These are phyloP conservation scores for Trypanosoma rangeli DNA, from an alignment of 208 protist genomes.

Conservation along the genomic window DNA sequence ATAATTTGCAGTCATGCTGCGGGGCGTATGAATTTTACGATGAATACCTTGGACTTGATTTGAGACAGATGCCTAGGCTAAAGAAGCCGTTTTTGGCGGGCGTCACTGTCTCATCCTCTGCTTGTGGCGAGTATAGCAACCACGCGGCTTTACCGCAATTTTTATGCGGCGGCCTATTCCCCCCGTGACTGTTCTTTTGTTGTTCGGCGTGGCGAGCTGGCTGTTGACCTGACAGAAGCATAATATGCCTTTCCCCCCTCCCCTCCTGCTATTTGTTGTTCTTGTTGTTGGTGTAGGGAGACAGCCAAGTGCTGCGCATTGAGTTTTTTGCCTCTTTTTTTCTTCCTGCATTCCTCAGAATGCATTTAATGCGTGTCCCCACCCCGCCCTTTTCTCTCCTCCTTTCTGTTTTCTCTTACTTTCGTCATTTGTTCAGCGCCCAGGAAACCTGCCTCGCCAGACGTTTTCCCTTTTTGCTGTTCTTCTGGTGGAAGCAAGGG, in stretches of 20 bases:
- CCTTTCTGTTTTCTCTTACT: slow-evolving; percentile 8
- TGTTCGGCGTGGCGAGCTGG: slow-evolving; percentile 5
- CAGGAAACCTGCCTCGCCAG: neutral
- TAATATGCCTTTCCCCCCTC: neutral
- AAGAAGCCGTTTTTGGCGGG: slow-evolving; percentile 69
- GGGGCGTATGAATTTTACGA: slow-evolving; percentile 84
- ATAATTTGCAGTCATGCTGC: slow-evolving; percentile 67
- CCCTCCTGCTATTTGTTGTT: neutral
- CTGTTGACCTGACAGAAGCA: neutral
- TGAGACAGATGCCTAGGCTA: slow-evolving; percentile 71
- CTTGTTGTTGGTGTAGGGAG: neutral
- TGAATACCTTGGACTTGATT: slow-evolving; percentile 85
- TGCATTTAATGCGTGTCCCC: too few relatives aligned
- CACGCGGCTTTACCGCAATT: slow-evolving; percentile 81
- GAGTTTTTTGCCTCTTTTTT: neutral
- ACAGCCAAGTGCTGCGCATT: neutral
- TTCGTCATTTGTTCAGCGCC: neutral
- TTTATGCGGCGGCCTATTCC: slow-evolving; percentile 72
- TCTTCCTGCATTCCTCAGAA: too few relatives aligned
- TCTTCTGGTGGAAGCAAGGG: neutral
- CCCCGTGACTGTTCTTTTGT: slow-evolving; percentile 51
- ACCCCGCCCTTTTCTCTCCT: neutral
- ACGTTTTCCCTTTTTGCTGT: neutral
- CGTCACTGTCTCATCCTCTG: slow-evolving; percentile 77
- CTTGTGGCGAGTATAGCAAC: slow-evolving; percentile 82